Evolutionary conservation across 2,329 filamentous ascomycete genomes (phyloP).

Genomic region (Cladosporium oxysporum): DNA sequence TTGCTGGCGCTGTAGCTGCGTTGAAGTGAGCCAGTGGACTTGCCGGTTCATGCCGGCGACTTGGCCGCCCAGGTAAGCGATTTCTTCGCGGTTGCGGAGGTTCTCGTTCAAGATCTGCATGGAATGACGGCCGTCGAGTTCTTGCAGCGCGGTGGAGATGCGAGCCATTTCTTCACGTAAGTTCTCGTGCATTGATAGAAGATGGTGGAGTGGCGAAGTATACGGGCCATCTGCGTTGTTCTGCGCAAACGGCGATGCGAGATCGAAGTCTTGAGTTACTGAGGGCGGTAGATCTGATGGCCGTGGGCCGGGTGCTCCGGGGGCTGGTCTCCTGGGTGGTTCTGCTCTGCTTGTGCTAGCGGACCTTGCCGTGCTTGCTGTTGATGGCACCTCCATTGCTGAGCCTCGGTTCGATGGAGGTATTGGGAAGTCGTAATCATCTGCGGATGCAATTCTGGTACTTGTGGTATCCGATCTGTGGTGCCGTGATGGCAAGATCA

Average conservation of each 20-base stretch:
- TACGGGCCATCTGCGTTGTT: slow-evolving; percentile 39
- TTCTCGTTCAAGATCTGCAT: slow-evolving; percentile 66
- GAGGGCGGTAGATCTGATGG: slow-evolving; percentile 29
- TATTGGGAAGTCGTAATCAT: slow-evolving; percentile 18
- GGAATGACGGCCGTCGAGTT: slow-evolving; percentile 61
- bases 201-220: slow-evolving; percentile 55
- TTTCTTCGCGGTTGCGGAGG: slow-evolving; percentile 62
- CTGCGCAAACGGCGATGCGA: slow-evolving; percentile 30
- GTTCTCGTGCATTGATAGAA: slow-evolving; percentile 62
- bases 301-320: slow-evolving; percentile 25
- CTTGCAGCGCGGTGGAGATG: slow-evolving; percentile 56
- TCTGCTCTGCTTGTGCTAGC: slow-evolving; percentile 2
- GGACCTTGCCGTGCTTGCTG: not conserved
- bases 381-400: not conserved
- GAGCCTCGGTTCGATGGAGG: slow-evolving; percentile 18
- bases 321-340: slow-evolving; percentile 21
- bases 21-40: slow-evolving; percentile 63
- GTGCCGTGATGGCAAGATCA: not conserved
- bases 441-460: slow-evolving; percentile 2
- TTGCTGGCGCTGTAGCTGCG: slow-evolving; percentile 51
- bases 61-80: slow-evolving; percentile 62
- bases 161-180: slow-evolving; percentile 61
- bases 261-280: slow-evolving; percentile 32
- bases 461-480: slow-evolving; percentile 10
- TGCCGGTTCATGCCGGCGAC: slow-evolving; percentile 61